Evolutionary conservation across 2,329 filamentous ascomycete genomes (phyloP).

Genomic region (Pyrenophora seminiperda): DNA sequence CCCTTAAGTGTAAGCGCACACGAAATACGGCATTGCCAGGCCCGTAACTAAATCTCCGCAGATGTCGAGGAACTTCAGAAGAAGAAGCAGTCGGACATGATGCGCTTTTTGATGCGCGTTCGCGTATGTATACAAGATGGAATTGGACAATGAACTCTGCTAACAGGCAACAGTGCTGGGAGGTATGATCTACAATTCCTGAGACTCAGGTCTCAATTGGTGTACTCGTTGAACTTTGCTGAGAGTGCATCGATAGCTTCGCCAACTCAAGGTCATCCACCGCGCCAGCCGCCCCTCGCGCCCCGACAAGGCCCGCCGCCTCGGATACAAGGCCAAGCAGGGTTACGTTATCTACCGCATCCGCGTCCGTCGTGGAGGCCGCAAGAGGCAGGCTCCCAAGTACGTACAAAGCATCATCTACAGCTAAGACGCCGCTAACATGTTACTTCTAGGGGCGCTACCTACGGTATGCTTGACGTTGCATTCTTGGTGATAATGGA

Average conservation of each 20-base stretch:
- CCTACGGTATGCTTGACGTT: slow-evolving; percentile 75
- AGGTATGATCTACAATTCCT: slow-evolving; percentile 65
- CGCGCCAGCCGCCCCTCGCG: slow-evolving; percentile 96
- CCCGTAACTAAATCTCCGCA: slow-evolving; percentile 49
- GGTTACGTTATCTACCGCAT: slow-evolving; percentile 99
- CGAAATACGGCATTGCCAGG: slow-evolving; percentile 2
- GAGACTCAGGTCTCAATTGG: slow-evolving; percentile 48
- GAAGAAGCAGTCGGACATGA: slow-evolving; percentile 99
- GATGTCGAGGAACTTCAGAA: slow-evolving; percentile 99
- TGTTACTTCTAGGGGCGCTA: slow-evolving; percentile 73
- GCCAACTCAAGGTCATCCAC: slow-evolving; percentile 99
- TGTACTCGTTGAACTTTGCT: slow-evolving; percentile 99
- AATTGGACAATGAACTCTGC: slow-evolving; percentile 22
- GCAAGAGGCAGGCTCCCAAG: slow-evolving; percentile 94
- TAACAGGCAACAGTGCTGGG: slow-evolving; percentile 74
- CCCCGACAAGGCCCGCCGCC: slow-evolving; percentile 99
- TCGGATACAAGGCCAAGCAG: slow-evolving; percentile 99
- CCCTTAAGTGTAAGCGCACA: slow-evolving; percentile 75
- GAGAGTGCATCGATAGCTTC: slow-evolving; percentile 99
- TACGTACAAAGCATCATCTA: slow-evolving; percentile 25
- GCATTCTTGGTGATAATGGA: slow-evolving; percentile 4
- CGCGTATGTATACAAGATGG: slow-evolving; percentile 57
- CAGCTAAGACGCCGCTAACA: slow-evolving; percentile 32
- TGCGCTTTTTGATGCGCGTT: slow-evolving; percentile 93
- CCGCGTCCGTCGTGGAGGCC: slow-evolving; percentile 96